These are phyloP conservation scores for Penicillium soppii DNA, from an alignment of 495 filamentous ascomycete genomes.

Conservation along the genomic window DNA sequence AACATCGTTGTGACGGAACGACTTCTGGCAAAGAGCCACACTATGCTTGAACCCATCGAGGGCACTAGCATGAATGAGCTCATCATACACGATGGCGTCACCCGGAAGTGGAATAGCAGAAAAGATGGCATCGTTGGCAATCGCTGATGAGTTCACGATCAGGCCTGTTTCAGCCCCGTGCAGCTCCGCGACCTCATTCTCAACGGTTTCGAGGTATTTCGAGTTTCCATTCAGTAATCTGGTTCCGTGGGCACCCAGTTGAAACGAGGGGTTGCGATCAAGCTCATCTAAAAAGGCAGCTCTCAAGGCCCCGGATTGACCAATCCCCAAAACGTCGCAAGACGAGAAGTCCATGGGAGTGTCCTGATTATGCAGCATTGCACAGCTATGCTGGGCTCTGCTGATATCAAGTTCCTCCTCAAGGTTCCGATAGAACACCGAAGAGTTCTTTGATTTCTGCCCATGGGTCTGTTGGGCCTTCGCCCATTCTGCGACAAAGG, in stretches of 20 bases:
- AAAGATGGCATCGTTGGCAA: slow-evolving; percentile 64
- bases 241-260: slow-evolving; percentile 1
- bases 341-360: slow-evolving; percentile 6
- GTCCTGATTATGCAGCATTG: background rate
- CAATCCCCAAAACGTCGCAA: slow-evolving; percentile 1
- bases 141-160: slow-evolving; percentile 65
- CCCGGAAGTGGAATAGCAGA: slow-evolving; percentile 56
- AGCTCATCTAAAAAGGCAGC: slow-evolving; percentile 2
- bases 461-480: background rate
- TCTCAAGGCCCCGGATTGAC: slow-evolving; percentile 1
- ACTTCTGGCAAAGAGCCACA: slow-evolving; percentile 32
- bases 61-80: slow-evolving; percentile 65
- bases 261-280: background rate
- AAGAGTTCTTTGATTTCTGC: background rate
- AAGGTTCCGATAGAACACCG: background rate
- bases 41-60: slow-evolving; percentile 64
- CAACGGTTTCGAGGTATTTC: slow-evolving; percentile 51
- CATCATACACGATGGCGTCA: slow-evolving; percentile 63
- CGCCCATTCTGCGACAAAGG: background rate
- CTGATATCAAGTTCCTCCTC: background rate
- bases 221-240: slow-evolving; percentile 3
- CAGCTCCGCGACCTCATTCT: slow-evolving; percentile 55
- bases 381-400: background rate
- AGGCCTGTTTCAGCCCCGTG: slow-evolving; percentile 54
- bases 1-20: slow-evolving; percentile 57